Conservation (phyloP, 2,329 filamentous ascomycete species). For the Juglanconis oblonga region DNA sequence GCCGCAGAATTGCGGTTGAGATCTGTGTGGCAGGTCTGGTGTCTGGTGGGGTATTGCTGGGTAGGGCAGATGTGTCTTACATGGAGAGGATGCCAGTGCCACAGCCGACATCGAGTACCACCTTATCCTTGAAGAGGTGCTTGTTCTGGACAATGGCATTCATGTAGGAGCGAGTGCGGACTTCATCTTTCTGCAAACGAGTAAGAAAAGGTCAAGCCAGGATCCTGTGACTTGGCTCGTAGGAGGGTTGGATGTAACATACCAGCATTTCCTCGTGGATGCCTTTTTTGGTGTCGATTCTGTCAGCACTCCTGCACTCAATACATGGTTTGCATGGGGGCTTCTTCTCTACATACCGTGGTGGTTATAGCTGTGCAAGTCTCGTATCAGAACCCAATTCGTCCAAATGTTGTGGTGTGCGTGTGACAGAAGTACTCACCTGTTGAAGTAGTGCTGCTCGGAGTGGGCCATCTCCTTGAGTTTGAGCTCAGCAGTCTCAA, state of each 20-base stretch:
- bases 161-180: conserved; percentile 94
- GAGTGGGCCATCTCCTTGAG: conserved; percentile 81
- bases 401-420: neutral
- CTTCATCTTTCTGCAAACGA: conserved; percentile 82
- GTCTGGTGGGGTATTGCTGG: neutral
- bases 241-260: conserved; percentile 40
- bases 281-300: conserved; percentile 46
- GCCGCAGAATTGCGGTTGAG: neutral
- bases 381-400: neutral
- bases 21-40: neutral
- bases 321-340: conserved; percentile 20
- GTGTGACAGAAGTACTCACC: conserved; percentile 49
- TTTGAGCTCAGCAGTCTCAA: conserved; percentile 58
- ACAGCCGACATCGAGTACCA: conserved; percentile 95
- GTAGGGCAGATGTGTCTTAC: conserved; percentile 49
- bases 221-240: neutral
- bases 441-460: conserved; percentile 99
- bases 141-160: conserved; percentile 97
- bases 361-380: conserved; percentile 78
- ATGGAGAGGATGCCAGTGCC: conserved; percentile 98
- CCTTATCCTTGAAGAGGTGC: conserved; percentile 77
- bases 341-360: conserved; percentile 64
- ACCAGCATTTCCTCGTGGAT: conserved; percentile 99
- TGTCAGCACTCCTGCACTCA: conserved; percentile 11
- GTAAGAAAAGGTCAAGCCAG: conserved; percentile 22